phyloP scores from a whole-genome alignment of 805 yeast species.

The Metschnikowia proteae region DNA sequence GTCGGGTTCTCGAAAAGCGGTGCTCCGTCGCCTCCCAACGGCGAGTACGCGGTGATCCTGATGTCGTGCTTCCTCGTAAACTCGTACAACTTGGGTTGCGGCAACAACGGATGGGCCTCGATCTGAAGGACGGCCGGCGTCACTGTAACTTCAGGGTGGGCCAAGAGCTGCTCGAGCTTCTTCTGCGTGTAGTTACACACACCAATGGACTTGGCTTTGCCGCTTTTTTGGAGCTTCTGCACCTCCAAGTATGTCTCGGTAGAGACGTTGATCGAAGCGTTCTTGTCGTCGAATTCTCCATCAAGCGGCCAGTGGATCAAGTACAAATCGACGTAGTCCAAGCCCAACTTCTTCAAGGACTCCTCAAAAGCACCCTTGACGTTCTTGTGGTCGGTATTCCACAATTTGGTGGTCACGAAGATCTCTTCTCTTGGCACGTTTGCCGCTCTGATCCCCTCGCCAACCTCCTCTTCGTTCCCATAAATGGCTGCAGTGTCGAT shows the following conservation, averaged over 20 bases:
- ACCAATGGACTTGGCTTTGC: constrained; percentile 50
- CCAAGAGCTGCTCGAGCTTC: constrained; percentile 20
- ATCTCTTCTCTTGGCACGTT: constrained; percentile 52
- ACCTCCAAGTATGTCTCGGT: constrained; percentile 37
- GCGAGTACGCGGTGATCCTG: constrained; percentile 53
- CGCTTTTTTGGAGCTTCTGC: constrained; percentile 54
- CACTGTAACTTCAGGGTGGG: constrained; percentile 16
- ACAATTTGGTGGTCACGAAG: constrained; percentile 69
- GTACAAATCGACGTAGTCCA: constrained; percentile 69
- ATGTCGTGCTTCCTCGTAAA: constrained; percentile 37
- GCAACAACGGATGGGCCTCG: constrained; percentile 31
- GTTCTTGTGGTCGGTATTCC: constrained; percentile 54
- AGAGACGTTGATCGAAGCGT: constrained; percentile 23
- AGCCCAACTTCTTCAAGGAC: constrained; percentile 54
- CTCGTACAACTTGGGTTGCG: constrained; percentile 39
- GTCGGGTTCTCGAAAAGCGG: constrained; percentile 48
- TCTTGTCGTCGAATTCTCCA: constrained; percentile 24
- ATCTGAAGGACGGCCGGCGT: constrained; percentile 56
- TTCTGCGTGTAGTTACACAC: constrained; percentile 43
- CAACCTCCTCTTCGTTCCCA: constrained; percentile 17
- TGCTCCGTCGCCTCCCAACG: constrained; percentile 63
- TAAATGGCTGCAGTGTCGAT: constrained; percentile 17
- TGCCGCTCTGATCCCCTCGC: constrained; percentile 15
- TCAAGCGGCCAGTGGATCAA: constrained; percentile 59
- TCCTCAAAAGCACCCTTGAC: constrained; percentile 53